Evolutionary conservation across 2,329 filamentous ascomycete species (phyloP).

Genomic region (Colletotrichum incanum): DNA sequence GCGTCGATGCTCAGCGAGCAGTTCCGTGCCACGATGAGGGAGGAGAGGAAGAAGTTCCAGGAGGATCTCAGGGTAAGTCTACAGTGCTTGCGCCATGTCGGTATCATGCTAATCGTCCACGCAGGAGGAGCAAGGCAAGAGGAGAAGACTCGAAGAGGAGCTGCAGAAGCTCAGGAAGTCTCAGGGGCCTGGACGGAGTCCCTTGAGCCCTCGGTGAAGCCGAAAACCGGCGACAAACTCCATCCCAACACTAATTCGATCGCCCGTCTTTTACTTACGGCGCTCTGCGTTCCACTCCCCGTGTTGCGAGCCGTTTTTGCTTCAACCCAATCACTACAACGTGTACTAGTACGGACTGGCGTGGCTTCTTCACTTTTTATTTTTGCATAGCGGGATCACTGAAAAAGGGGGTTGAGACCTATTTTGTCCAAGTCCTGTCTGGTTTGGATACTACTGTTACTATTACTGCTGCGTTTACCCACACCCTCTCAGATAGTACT

Average conservation of each 20-base stretch:
- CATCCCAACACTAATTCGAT: not conserved
- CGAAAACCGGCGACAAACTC: not conserved
- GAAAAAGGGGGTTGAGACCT: not conserved
- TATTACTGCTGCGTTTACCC: not conserved
- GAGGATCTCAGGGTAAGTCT: slow-evolving; percentile 66
- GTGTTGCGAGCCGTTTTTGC: not conserved
- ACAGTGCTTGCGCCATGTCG: not conserved
- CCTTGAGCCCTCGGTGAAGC: slow-evolving; percentile 57
- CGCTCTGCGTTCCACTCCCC: not conserved
- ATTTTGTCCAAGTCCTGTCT: not conserved
- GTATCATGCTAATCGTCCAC: slow-evolving; percentile 49
- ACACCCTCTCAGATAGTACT: not conserved
- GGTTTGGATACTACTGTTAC: slow-evolving; percentile 22
- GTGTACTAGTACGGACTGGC: slow-evolving; percentile 5
- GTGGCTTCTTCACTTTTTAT: not conserved
- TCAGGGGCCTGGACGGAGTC: slow-evolving; percentile 60
- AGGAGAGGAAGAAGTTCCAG: slow-evolving; percentile 71
- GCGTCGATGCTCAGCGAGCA: slow-evolving; percentile 70
- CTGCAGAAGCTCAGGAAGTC: slow-evolving; percentile 60
- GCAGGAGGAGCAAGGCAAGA: slow-evolving; percentile 66
- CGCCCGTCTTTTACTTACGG: not conserved
- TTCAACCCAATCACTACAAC: not conserved
- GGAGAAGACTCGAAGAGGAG: slow-evolving; percentile 67
- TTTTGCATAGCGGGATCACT: slow-evolving; percentile 38
- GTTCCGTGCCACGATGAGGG: slow-evolving; percentile 70